These are phyloP conservation scores for Chlorella sp. DNA, from an alignment of 139 green algal species.

Conservation along the genomic window DNA sequence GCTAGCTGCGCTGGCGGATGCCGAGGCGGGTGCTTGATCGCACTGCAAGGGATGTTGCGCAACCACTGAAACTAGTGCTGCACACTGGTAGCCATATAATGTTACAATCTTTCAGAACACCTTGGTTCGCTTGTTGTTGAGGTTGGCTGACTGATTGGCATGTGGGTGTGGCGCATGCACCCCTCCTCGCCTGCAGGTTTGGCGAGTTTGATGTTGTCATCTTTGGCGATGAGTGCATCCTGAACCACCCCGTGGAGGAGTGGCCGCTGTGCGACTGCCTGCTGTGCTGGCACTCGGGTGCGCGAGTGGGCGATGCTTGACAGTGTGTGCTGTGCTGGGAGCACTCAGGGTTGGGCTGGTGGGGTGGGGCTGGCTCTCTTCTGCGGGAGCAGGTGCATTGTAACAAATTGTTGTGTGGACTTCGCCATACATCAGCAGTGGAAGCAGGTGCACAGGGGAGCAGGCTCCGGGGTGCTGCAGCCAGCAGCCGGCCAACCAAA, in stretches of 20 bases:
- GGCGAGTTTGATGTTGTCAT: conserved; percentile 89
- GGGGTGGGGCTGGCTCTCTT: not conserved
- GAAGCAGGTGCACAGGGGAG: not conserved
- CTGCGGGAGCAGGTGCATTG: not conserved
- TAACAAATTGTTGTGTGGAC: too few species aligned
- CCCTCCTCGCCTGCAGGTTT: not conserved
- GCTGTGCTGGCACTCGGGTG: conserved; percentile 90
- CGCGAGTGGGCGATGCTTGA: not conserved
- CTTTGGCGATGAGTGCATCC: conserved; percentile 93
- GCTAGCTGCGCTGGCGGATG: too few species aligned
- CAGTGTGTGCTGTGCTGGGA: not conserved
- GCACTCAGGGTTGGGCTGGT: not conserved
- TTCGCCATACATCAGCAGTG: too few species aligned
- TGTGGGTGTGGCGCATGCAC: not conserved
- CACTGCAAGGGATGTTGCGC: too few species aligned
- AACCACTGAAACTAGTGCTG: too few species aligned
- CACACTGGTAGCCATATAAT: too few species aligned
- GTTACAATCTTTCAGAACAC: too few species aligned
- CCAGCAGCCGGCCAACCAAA: too few species aligned
- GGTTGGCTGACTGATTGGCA: too few species aligned
- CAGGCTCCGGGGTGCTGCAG: not conserved
- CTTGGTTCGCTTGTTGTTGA: too few species aligned
- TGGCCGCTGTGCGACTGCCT: conserved; percentile 93
- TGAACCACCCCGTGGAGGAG: conserved; percentile 85
- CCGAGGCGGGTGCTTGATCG: too few species aligned